These are phyloP conservation scores for Talaromyces atroroseus DNA, from an alignment of 2,329 filamentous ascomycete species.

Conservation along the genomic window DNA sequence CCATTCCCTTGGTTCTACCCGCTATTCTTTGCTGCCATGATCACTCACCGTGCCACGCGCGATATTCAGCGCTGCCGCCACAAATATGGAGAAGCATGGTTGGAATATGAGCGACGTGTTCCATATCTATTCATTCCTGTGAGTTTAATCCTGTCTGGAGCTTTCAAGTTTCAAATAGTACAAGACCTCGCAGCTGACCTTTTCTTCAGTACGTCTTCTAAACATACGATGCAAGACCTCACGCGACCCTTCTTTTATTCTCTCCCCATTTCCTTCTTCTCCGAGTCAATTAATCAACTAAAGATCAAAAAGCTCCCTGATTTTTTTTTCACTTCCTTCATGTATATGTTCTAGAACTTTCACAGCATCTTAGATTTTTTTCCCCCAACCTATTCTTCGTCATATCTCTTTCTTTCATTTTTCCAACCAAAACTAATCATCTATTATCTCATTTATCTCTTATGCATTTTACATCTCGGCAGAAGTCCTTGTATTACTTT, in stretches of 20 bases:
- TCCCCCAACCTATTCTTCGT: not conserved
- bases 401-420: not conserved
- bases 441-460: not conserved
- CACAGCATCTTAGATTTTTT: too few species aligned
- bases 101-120: constrained; percentile 71
- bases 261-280: not conserved
- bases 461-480: not conserved
- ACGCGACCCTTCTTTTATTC: not conserved
- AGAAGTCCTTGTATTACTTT: not conserved
- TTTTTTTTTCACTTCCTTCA: not conserved
- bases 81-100: constrained; percentile 79
- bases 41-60: constrained; percentile 67
- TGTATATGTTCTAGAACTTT: not conserved
- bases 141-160: constrained; percentile 20
- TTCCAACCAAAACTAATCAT: too few species aligned
- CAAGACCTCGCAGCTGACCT: not conserved
- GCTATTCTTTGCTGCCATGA: constrained; percentile 74
- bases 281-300: not conserved
- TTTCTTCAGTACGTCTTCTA: not conserved
- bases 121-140: constrained; percentile 81
- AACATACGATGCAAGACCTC: not conserved
- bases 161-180: not conserved
- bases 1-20: constrained; percentile 90
- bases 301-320: not conserved
- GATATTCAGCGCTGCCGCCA: constrained; percentile 69